A percentile compares a stretch with the other conserved stretches of the same genome.
Evolutionary conservation across 257 asterid species (phyloP).

Genomic region (Nicotiana knightiana): DNA sequence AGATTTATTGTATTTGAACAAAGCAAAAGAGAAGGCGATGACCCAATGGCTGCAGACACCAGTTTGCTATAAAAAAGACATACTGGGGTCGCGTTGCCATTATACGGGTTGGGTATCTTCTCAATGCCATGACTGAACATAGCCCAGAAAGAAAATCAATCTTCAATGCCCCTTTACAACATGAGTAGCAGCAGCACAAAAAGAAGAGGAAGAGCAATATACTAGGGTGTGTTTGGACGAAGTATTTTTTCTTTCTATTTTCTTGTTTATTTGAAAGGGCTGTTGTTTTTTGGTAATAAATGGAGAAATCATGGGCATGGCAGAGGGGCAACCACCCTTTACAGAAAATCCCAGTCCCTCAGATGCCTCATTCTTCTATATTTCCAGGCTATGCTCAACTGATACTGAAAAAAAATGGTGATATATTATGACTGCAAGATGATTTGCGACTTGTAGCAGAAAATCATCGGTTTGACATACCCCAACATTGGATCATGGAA

Average conservation of each 20-base stretch:
- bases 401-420: background rate
- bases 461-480: too few species aligned
- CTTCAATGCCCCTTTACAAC: background rate
- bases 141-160: background rate
- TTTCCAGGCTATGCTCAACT: background rate
- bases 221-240: background rate
- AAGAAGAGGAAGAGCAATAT: background rate
- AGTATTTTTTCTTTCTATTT: too few species aligned
- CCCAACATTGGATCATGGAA: too few species aligned
- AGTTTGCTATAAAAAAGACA: background rate
- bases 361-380: background rate
- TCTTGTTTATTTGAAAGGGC: background rate
- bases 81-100: background rate
- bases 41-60: constrained; percentile 25
- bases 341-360: background rate
- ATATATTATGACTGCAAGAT: background rate
- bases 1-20: background rate
- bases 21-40: background rate
- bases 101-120: background rate
- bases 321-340: constrained; percentile 2
- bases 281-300: background rate
- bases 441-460: background rate
- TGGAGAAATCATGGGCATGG: background rate
- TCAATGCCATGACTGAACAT: background rate
- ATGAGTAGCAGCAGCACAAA: background rate